phyloP scores from a whole-genome alignment of 2,329 filamentous ascomycete species.

The Biscogniauxia marginata region DNA sequence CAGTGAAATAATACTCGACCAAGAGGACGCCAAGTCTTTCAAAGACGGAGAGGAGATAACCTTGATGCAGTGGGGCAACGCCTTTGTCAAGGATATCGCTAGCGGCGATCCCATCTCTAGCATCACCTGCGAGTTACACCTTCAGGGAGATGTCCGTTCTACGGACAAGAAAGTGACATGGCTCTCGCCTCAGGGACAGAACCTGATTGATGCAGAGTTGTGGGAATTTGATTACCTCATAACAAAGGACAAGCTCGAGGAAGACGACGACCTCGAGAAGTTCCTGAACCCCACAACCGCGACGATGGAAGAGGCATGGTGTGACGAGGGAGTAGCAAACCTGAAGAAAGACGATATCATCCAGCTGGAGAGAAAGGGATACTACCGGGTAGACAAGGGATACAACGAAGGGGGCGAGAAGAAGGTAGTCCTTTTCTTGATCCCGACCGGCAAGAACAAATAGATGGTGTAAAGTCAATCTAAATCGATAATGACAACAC shows the following conservation, averaged over 20 bases:
- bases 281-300: constrained; percentile 77
- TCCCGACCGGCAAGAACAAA: constrained; percentile 56
- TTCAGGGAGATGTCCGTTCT: constrained; percentile 89
- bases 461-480: too few species aligned
- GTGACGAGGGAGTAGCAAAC: constrained; percentile 75
- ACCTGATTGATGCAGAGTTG: constrained; percentile 77
- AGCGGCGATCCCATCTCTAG: constrained; percentile 60
- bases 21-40: constrained; percentile 80
- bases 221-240: constrained; percentile 96
- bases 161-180: constrained; percentile 97
- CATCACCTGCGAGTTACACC: constrained; percentile 81
- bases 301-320: constrained; percentile 70
- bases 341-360: constrained; percentile 89
- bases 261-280: constrained; percentile 82
- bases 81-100: constrained; percentile 69
- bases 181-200: constrained; percentile 74
- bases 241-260: constrained; percentile 90
- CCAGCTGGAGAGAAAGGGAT: constrained; percentile 91
- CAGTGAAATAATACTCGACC: constrained; percentile 75
- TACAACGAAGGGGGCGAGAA: constrained; percentile 51
- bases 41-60: constrained; percentile 87
- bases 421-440: constrained; percentile 55
- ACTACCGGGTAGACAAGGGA: constrained; percentile 78
- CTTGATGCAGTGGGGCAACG: constrained; percentile 95
- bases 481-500: too few species aligned